Evolutionary conservation across 805 yeast genomes (phyloP).

Genomic region (Myxozyma geophila): DNA sequence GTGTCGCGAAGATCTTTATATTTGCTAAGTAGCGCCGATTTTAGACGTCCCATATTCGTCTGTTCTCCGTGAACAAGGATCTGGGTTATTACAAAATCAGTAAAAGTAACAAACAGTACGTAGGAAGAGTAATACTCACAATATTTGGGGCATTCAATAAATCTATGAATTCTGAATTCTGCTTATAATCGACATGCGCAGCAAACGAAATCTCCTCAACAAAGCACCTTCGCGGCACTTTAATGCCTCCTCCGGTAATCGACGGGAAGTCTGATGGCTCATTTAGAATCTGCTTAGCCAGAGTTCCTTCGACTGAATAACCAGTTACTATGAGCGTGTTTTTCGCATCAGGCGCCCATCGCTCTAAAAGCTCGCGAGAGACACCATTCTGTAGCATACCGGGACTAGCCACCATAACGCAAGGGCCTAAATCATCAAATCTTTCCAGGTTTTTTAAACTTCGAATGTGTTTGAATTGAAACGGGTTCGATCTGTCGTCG

Average conservation of each 20-base stretch:
- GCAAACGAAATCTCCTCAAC: constrained; percentile 97
- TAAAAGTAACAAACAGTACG: not conserved
- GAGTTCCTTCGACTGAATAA: constrained; percentile 96
- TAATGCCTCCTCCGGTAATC: constrained; percentile 51
- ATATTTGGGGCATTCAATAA: constrained; percentile 81
- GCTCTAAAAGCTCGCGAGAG: constrained; percentile 85
- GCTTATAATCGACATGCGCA: constrained; percentile 98
- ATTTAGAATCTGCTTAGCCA: constrained; percentile 86
- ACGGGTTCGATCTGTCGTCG: constrained; percentile 84
- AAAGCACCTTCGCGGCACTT: constrained; percentile 82
- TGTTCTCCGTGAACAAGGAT: constrained; percentile 95
- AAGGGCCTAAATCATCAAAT: constrained; percentile 92
- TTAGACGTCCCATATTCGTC: constrained; percentile 97
- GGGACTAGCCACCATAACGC: constrained; percentile 95
- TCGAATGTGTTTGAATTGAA: constrained; percentile 82
- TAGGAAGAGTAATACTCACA: constrained; percentile 40
- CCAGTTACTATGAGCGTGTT: constrained; percentile 90
- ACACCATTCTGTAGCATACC: constrained; percentile 98
- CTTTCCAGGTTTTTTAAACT: constrained; percentile 78
- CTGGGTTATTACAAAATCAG: constrained; percentile 4
- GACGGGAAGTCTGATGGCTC: constrained; percentile 94
- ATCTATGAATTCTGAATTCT: constrained; percentile 89
- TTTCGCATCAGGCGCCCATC: constrained; percentile 97
- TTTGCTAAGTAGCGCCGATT: constrained; percentile 87
- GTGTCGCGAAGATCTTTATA: constrained; percentile 82